Conservation (phyloP, 169 alveolate species). For the Plasmodium gaboni region DNA sequence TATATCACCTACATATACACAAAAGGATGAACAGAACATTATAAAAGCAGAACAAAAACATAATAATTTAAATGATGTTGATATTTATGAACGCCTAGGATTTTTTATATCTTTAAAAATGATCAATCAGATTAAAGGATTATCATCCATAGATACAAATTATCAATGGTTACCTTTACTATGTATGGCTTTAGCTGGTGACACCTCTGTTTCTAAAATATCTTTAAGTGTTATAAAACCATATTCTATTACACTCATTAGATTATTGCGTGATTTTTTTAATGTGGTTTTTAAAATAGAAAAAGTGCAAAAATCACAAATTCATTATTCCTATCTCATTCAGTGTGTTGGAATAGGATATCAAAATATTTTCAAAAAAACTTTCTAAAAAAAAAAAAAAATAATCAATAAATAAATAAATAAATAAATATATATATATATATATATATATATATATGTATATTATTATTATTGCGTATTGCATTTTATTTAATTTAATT, state of each 20-base stretch:
- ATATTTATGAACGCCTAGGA: slow-evolving; percentile 73
- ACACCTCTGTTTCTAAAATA: slow-evolving; percentile 68
- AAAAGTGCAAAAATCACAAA: slow-evolving; percentile 59
- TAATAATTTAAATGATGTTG: slow-evolving; percentile 24
- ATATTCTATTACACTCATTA: slow-evolving; percentile 55
- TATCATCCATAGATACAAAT: slow-evolving; percentile 65
- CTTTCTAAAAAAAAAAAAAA: slow-evolving; percentile 20
- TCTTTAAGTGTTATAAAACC: slow-evolving; percentile 48
- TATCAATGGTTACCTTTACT: slow-evolving; percentile 76
- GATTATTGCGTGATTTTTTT: slow-evolving; percentile 69
- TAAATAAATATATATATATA: neutral
- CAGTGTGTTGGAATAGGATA: slow-evolving; percentile 74
- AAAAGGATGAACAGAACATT: neutral
- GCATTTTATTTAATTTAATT: no score
- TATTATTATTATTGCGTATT: neutral
- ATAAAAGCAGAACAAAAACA: neutral
- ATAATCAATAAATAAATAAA: neutral
- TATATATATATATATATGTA: neutral
- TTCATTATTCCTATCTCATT: slow-evolving; percentile 64
- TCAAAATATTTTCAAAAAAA: slow-evolving; percentile 70
- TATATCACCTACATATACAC: neutral
- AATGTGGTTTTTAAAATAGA: slow-evolving; percentile 67
- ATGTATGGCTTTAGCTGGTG: slow-evolving; percentile 63
- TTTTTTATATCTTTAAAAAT: slow-evolving; percentile 66
- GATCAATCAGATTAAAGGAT: slow-evolving; percentile 68